These are phyloP conservation scores for Pseudozyma pruni DNA, from an alignment of 1,284 basidiomycete genomes.

Conservation along the genomic window DNA sequence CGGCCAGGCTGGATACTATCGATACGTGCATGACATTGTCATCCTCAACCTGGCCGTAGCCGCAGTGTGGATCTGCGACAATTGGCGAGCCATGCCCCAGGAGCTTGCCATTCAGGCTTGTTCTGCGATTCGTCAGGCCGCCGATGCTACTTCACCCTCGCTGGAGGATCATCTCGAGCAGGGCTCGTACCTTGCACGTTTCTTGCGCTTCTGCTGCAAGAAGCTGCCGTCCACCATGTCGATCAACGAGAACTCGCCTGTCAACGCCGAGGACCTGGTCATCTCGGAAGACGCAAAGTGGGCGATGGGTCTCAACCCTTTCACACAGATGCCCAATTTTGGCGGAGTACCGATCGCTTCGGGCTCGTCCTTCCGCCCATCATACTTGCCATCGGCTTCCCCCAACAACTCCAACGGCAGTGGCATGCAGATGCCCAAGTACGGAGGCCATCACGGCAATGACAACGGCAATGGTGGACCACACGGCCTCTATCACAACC, in stretches of 20 bases:
- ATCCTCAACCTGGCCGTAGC: slow-evolving; percentile 52
- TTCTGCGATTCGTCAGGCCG: slow-evolving; percentile 42
- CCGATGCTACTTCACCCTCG: slow-evolving; percentile 43
- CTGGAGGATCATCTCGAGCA: slow-evolving; percentile 46
- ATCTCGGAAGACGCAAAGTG: slow-evolving; percentile 47
- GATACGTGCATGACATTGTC: slow-evolving; percentile 52
- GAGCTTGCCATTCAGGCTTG: slow-evolving; percentile 43
- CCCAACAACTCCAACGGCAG: slow-evolving; percentile 10
- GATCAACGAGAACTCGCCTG: slow-evolving; percentile 53
- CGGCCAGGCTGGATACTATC: slow-evolving; percentile 45
- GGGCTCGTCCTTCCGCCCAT: slow-evolving; percentile 14
- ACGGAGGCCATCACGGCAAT: slow-evolving; percentile 11
- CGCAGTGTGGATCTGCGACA: slow-evolving; percentile 52
- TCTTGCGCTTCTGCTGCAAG: slow-evolving; percentile 50
- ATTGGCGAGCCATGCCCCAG: slow-evolving; percentile 52
- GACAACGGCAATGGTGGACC: slow-evolving; percentile 12
- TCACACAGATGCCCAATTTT: slow-evolving; percentile 27
- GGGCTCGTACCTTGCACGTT: slow-evolving; percentile 44
- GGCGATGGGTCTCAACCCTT: slow-evolving; percentile 48
- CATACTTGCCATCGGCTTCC: slow-evolving; percentile 17
- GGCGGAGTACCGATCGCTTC: neutral
- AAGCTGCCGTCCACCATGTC: slow-evolving; percentile 51
- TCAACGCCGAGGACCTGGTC: slow-evolving; percentile 45
- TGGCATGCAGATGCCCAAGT: slow-evolving; percentile 14
- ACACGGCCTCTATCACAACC: slow-evolving; percentile 27